phyloP scores from a whole-genome alignment of 768 basidiomycete genomes.

The Termitomyces sp. region DNA sequence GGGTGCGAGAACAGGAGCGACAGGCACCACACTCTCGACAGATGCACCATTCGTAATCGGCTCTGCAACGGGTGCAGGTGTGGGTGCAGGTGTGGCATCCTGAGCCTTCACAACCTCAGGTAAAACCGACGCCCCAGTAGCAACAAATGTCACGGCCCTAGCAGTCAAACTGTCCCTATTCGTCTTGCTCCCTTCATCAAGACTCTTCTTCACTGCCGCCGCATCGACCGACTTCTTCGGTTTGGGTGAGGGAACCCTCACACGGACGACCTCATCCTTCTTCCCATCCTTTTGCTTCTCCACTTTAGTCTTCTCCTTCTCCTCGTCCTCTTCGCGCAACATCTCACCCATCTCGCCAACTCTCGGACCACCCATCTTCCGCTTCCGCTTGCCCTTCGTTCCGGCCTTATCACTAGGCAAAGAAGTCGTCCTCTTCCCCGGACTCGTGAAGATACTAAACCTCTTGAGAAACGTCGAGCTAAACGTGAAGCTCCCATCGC shows the following conservation, averaged over 20 bases:
- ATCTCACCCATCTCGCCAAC: constrained; percentile 75
- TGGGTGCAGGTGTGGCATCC: background rate
- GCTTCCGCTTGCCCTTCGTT: constrained; percentile 26
- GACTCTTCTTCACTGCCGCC: constrained; percentile 14
- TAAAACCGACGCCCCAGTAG: background rate
- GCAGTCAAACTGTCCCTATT: constrained; percentile 15
- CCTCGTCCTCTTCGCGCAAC: constrained; percentile 49
- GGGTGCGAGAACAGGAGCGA: background rate
- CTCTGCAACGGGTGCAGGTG: background rate
- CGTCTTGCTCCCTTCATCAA: constrained; percentile 6
- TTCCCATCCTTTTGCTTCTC: constrained; percentile 4
- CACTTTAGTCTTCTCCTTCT: background rate
- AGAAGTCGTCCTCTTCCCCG: constrained; percentile 29
- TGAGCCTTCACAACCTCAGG: background rate
- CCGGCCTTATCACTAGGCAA: constrained; percentile 17
- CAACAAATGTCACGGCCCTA: constrained; percentile 16
- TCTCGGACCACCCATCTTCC: constrained; percentile 28
- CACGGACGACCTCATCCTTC: constrained; percentile 17
- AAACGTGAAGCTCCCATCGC: constrained; percentile 37
- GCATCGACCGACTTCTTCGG: constrained; percentile 25
- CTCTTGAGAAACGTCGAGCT: constrained; percentile 49
- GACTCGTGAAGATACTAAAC: constrained; percentile 57
- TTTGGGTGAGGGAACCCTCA: constrained; percentile 27
- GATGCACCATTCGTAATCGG: background rate
- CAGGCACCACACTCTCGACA: background rate